Conservation (phyloP, 1,284 basidiomycete species). For the Phellopilus nigrolimitatus region DNA sequence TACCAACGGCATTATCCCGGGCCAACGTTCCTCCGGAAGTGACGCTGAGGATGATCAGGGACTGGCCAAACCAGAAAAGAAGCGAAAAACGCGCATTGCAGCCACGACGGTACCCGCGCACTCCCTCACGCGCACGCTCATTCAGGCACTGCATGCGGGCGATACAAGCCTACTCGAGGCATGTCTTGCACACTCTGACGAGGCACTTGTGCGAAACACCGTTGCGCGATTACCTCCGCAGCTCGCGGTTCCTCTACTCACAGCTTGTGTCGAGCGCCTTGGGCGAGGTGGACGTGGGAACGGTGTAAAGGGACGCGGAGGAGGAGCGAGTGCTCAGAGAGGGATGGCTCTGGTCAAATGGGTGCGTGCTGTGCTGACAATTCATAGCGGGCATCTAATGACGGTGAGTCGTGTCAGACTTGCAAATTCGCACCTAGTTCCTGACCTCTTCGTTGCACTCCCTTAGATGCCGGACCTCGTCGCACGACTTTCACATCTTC, state of each 20-base stretch:
- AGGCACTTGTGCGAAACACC: slow-evolving; percentile 80
- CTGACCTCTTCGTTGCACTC: too few relatives aligned
- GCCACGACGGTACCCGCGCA: slow-evolving; percentile 67
- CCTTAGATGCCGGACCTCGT: slow-evolving; percentile 80
- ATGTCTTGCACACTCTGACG: slow-evolving; percentile 84
- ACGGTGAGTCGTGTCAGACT: slow-evolving; percentile 57
- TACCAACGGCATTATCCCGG: slow-evolving; percentile 28
- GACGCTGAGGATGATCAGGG: slow-evolving; percentile 36
- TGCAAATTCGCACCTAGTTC: too few relatives aligned
- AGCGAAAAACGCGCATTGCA: slow-evolving; percentile 32
- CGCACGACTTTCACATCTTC: slow-evolving; percentile 76
- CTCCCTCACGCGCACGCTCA: slow-evolving; percentile 90
- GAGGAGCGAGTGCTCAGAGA: slow-evolving; percentile 80
- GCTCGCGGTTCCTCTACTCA: slow-evolving; percentile 82
- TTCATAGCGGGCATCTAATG: slow-evolving; percentile 93
- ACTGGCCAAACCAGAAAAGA: slow-evolving; percentile 27
- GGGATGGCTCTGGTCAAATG: slow-evolving; percentile 83
- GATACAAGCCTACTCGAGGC: slow-evolving; percentile 87
- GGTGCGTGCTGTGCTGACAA: slow-evolving; percentile 83
- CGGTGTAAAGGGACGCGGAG: slow-evolving; percentile 76
- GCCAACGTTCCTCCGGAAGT: slow-evolving; percentile 34
- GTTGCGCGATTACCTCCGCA: slow-evolving; percentile 87
- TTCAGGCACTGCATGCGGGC: slow-evolving; percentile 94
- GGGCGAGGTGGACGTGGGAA: slow-evolving; percentile 71
- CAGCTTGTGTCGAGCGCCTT: slow-evolving; percentile 86